These are phyloP conservation scores for Novymonas esmeraldas DNA, from an alignment of 208 protist species.

Conservation along the genomic window DNA sequence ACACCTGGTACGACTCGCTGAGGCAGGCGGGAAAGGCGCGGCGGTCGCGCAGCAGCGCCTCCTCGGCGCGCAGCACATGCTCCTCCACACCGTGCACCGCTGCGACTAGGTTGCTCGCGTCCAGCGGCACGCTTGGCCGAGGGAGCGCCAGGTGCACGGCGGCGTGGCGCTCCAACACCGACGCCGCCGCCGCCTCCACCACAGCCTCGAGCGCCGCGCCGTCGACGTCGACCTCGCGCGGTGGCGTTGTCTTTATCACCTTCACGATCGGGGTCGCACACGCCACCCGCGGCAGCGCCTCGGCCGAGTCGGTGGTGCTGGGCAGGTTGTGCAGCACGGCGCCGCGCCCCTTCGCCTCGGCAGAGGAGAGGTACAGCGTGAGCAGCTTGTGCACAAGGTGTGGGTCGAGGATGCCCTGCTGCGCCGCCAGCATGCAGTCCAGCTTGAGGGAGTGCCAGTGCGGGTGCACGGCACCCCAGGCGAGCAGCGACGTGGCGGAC, in stretches of 20 bases:
- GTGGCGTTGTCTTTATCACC: slow-evolving; percentile 31
- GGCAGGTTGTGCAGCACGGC: slow-evolving; percentile 86
- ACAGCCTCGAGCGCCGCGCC: not conserved
- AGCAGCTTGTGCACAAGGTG: slow-evolving; percentile 55
- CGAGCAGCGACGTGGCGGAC: slow-evolving; percentile 73
- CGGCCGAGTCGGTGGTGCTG: slow-evolving; percentile 31
- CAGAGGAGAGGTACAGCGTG: slow-evolving; percentile 49
- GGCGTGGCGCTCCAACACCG: slow-evolving; percentile 15
- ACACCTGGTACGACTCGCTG: slow-evolving; percentile 47
- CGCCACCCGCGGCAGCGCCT: slow-evolving; percentile 17
- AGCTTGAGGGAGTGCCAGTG: slow-evolving; percentile 48
- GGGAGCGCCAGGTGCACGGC: slow-evolving; percentile 38
- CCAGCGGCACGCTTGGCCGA: slow-evolving; percentile 30
- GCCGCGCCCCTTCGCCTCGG: slow-evolving; percentile 62
- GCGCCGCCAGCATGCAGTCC: slow-evolving; percentile 52
- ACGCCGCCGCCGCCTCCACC: not conserved
- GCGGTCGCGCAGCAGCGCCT: slow-evolving; percentile 33
- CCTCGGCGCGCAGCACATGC: slow-evolving; percentile 38
- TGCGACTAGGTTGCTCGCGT: slow-evolving; percentile 52
- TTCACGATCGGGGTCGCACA: slow-evolving; percentile 35
- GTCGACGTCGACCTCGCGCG: too few relatives aligned
- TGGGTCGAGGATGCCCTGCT: slow-evolving; percentile 39
- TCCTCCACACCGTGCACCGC: slow-evolving; percentile 62
- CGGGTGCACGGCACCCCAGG: slow-evolving; percentile 69
- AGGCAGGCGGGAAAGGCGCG: slow-evolving; percentile 66